Conservation (phyloP, 805 yeast genomes). For the Yarrowia divulgata region DNA sequence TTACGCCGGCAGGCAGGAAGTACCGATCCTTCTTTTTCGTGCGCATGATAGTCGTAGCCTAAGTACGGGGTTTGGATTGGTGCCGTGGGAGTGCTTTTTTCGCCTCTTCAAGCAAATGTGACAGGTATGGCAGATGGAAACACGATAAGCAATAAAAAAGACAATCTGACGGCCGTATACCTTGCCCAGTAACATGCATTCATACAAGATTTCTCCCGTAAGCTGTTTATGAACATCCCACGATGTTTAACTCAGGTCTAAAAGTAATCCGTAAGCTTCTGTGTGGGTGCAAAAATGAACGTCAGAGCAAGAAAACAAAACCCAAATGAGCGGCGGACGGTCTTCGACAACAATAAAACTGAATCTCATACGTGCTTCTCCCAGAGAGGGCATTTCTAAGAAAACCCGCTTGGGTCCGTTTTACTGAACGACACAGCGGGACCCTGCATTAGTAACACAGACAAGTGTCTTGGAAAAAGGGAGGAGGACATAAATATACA, state of each 20-base stretch:
- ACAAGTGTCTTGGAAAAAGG: constrained; percentile 3
- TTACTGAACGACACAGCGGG: not conserved
- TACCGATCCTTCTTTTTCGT: not conserved
- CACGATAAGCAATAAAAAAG: not conserved
- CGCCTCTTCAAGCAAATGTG: not conserved
- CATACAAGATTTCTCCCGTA: not conserved
- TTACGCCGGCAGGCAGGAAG: not conserved
- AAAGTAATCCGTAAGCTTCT: too few species aligned
- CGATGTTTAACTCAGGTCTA: not conserved
- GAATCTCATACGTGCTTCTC: not conserved
- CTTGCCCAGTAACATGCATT: not conserved
- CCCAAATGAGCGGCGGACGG: not conserved
- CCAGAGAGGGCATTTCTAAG: not conserved
- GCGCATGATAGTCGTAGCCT: not conserved
- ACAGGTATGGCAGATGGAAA: not conserved
- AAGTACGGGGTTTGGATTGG: not conserved
- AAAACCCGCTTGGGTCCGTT: not conserved
- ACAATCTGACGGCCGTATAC: not conserved
- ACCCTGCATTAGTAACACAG: constrained; percentile 8
- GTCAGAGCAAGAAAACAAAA: constrained; percentile 6
- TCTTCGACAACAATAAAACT: not conserved
- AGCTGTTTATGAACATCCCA: not conserved
- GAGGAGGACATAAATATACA: not conserved
- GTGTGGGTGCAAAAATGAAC: not conserved
- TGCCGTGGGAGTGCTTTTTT: not conserved